Conservation (phyloP, 352 stramenopile species). For the Peronospora tabacina region DNA sequence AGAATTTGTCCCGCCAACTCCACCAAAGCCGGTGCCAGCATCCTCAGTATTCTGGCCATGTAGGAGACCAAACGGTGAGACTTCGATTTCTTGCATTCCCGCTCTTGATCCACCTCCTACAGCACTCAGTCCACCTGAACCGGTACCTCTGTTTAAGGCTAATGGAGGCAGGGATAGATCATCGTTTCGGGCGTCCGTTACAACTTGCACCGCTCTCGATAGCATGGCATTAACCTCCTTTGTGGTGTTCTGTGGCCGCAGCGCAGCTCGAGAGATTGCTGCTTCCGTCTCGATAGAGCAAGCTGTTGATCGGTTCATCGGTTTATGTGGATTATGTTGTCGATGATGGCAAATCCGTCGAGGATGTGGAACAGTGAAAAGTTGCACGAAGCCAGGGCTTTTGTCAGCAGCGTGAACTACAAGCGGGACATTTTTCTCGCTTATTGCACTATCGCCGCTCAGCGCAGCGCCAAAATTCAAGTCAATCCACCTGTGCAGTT, state of each 20-base stretch:
- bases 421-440: conserved; percentile 89
- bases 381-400: conserved; percentile 68
- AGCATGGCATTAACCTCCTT: conserved; percentile 37
- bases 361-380: conserved; percentile 48
- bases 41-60: conserved; percentile 21
- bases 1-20: background rate
- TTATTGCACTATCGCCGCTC: conserved; percentile 65
- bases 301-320: conserved; percentile 1
- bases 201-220: conserved; percentile 29
- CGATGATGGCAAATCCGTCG: conserved; percentile 8
- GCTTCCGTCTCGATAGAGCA: conserved; percentile 4
- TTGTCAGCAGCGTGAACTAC: conserved; percentile 38
- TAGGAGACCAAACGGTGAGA: conserved; percentile 21
- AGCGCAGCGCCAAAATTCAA: conserved; percentile 91
- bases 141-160: conserved; percentile 5
- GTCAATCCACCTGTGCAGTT: conserved; percentile 93
- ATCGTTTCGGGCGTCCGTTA: conserved; percentile 25
- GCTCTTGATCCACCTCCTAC: conserved; percentile 7
- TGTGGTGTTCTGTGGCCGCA: conserved; percentile 14
- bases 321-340: background rate
- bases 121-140: conserved; percentile 8
- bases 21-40: background rate
- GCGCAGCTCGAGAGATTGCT: conserved; percentile 3
- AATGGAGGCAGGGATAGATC: conserved; percentile 6
- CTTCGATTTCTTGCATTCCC: conserved; percentile 22